These are phyloP conservation scores for Microdochium nivale DNA, from an alignment of 2,329 filamentous ascomycete species.

Conservation along the genomic window DNA sequence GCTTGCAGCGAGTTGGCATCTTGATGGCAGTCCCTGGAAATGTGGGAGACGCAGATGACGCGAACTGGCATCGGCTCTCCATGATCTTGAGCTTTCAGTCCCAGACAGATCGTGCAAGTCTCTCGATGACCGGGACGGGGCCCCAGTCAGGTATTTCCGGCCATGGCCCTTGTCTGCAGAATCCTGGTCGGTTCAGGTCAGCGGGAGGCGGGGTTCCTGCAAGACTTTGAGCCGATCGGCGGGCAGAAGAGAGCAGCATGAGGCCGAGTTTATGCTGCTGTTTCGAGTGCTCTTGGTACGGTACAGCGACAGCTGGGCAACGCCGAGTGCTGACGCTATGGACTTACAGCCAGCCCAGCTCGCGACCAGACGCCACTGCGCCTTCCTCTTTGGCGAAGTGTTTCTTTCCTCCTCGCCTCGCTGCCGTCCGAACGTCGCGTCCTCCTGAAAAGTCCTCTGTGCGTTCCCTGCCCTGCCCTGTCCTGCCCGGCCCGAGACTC, in stretches of 20 bases:
- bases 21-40: too few species aligned
- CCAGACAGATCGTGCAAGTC: too few species aligned
- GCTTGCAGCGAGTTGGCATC: too few species aligned
- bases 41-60: too few species aligned
- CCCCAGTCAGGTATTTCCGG: neutral
- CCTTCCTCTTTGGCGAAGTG: neutral
- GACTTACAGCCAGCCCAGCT: neutral
- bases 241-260: neutral
- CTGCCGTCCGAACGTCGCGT: neutral
- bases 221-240: neutral
- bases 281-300: too few species aligned
- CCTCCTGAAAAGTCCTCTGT: neutral
- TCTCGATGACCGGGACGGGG: too few species aligned
- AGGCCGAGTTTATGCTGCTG: neutral
- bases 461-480: too few species aligned
- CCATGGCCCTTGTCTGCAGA: neutral
- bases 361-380: neutral
- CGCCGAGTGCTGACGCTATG: neutral
- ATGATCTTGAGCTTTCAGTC: too few species aligned
- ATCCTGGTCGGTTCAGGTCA: neutral
- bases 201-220: neutral
- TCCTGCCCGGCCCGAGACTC: too few species aligned
- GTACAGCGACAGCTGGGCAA: neutral
- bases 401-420: neutral
- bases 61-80: too few species aligned